Evolutionary conservation across 768 basidiomycete genomes (phyloP).

Genomic region (Paxillus ammoniavirescens): DNA sequence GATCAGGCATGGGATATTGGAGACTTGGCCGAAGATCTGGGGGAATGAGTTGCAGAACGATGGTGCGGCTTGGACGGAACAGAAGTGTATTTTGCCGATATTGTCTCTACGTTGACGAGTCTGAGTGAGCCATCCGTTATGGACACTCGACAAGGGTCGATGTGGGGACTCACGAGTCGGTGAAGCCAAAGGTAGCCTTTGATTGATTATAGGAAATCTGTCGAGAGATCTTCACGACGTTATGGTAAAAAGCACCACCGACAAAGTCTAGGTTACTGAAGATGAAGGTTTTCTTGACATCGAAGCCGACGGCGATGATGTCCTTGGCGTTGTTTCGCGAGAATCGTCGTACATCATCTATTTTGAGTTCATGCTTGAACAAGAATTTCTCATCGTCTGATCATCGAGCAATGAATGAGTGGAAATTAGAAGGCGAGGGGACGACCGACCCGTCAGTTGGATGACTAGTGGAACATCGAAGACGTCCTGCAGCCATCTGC

Average conservation of each 20-base stretch:
- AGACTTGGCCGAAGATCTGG: slow-evolving; percentile 85
- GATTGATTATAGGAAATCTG: slow-evolving; percentile 93
- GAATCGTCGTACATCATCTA: slow-evolving; percentile 83
- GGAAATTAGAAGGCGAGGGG: not conserved
- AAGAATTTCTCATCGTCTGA: slow-evolving; percentile 98
- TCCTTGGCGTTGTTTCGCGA: slow-evolving; percentile 87
- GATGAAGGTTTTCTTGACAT: slow-evolving; percentile 91
- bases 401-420: not conserved
- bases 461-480: slow-evolving; percentile 94
- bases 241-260: slow-evolving; percentile 91
- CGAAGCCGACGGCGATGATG: slow-evolving; percentile 95
- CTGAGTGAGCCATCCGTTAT: not conserved
- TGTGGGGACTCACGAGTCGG: slow-evolving; percentile 74
- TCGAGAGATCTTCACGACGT: slow-evolving; percentile 88
- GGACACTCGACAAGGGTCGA: not conserved
- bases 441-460: slow-evolving; percentile 80
- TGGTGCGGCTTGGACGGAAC: slow-evolving; percentile 91
- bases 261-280: slow-evolving; percentile 91
- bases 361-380: slow-evolving; percentile 92
- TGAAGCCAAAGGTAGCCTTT: slow-evolving; percentile 95
- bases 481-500: slow-evolving; percentile 94
- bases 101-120: slow-evolving; percentile 71
- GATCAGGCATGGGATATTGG: slow-evolving; percentile 89
- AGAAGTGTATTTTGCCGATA: slow-evolving; percentile 97
- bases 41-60: slow-evolving; percentile 99